phyloP scores from a whole-genome alignment of 148 eudicot genomes.

The Chenopodium quinoa region DNA sequence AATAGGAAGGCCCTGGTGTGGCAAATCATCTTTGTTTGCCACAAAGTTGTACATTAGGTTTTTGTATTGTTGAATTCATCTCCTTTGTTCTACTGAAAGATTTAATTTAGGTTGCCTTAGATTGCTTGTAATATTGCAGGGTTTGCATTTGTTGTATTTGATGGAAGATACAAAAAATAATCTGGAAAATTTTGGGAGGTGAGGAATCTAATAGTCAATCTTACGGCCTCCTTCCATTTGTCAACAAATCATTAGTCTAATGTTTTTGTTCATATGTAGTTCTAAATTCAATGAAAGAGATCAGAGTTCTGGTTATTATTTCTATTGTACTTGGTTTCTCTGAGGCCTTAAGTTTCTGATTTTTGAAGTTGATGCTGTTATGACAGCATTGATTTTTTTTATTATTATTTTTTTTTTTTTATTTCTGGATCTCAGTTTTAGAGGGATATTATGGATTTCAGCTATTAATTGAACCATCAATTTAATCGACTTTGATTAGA shows the following conservation, averaged over 20 bases:
- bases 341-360: neutral
- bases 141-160: slow-evolving; percentile 79
- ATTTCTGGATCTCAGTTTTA: neutral
- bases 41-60: slow-evolving; percentile 55
- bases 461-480: neutral
- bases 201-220: slow-evolving; percentile 13
- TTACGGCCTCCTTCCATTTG: slow-evolving; percentile 13
- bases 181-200: slow-evolving; percentile 35
- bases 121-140: slow-evolving; percentile 44
- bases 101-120: slow-evolving; percentile 19
- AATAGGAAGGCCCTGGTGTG: slow-evolving; percentile 16
- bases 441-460: neutral
- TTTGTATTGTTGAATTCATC: slow-evolving; percentile 40
- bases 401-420: too few species aligned
- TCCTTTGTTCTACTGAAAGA: slow-evolving; percentile 29
- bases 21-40: slow-evolving; percentile 35
- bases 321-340: neutral
- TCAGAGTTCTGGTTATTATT: neutral
- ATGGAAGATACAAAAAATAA: slow-evolving; percentile 45
- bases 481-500: too few species aligned
- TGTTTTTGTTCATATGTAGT: neutral
- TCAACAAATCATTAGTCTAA: neutral
- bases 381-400: too few species aligned
- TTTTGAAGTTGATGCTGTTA: neutral
- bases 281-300: neutral